These are phyloP conservation scores for Candolleomyces efflorescens DNA, from an alignment of 768 basidiomycete species.

Conservation along the genomic window DNA sequence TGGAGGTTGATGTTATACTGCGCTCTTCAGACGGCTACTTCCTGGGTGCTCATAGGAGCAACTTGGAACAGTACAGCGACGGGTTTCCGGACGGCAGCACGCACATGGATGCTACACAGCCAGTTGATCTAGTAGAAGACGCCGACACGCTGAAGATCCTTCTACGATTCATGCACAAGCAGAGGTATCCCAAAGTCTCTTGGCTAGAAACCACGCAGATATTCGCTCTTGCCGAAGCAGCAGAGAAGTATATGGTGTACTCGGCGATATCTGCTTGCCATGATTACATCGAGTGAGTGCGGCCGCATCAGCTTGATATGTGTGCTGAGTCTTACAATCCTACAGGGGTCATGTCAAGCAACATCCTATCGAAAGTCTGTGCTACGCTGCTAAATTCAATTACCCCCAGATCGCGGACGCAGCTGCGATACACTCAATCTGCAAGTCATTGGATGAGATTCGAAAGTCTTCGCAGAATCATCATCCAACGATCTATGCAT, in stretches of 20 bases:
- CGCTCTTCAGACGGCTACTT: background rate
- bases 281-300: background rate
- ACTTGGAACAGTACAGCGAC: background rate
- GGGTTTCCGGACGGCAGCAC: background rate
- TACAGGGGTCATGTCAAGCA: background rate
- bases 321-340: background rate
- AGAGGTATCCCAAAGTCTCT: background rate
- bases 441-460: background rate
- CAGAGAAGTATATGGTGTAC: conserved; percentile 10
- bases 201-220: background rate
- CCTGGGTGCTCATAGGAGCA: background rate
- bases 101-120: background rate
- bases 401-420: background rate
- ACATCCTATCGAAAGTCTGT: background rate
- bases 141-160: background rate
- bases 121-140: conserved; percentile 1
- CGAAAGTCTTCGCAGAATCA: background rate
- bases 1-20: conserved; percentile 1
- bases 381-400: background rate
- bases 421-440: background rate
- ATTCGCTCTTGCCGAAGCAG: conserved; percentile 5
- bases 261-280: conserved; percentile 6
- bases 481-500: background rate
- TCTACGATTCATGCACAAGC: conserved; percentile 8
- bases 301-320: background rate